Base-by-base conservation (phyloP, 2,329 filamentous ascomycete genomes). In the Fusarium keratoplasticum region DNA sequence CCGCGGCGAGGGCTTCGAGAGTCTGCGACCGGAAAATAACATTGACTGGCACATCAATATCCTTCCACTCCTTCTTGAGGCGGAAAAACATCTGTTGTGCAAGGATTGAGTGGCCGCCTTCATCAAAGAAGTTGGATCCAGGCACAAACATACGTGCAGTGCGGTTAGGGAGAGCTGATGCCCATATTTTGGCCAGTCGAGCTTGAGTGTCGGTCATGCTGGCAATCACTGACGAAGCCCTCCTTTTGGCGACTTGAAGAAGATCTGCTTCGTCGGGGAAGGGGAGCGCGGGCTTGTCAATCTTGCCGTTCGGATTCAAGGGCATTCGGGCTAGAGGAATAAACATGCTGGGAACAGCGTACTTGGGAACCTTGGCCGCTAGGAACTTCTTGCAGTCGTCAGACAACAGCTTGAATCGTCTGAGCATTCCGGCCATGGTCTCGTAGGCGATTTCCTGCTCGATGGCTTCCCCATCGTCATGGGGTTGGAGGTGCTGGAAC, bases 221-320 rank as follows among this genome's bases (percentile, higher is more conserved):
- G 35, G 47, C 61, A 40, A 54, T 27, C 33, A 63, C 47, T 36
- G 61, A 63, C 18, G 61, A 63, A 22, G 61, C 61, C 47, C 61
- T 63, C 35, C 61, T 52, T 18, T 54, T 63, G 18, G 61, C 47
- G 61, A 55, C 61, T 22, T 52, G 44, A 5, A 54, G 29, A 54
- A 63, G 70, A n/a, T 72, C 47, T 16, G 87, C 87, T 36, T 89
- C 89, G 79, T 93, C 91, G 2, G 93, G 93, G 86, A 94, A 95
- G 2, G 93, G 93, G 54, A 95, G 84, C 1, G 89, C 89, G 35
- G 92, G 91, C 82, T 92, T 92, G 81, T 95, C 93, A 59, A 94
- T 89, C 33, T 62, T 62, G 60, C 60, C 60, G 31, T 62, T 62
- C 14, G 42, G 60, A 7, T 38, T 64, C 52, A 59, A 29, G 25